Evolutionary conservation across 169 alveolate species (phyloP).

Genomic region (Babesia ovis): DNA sequence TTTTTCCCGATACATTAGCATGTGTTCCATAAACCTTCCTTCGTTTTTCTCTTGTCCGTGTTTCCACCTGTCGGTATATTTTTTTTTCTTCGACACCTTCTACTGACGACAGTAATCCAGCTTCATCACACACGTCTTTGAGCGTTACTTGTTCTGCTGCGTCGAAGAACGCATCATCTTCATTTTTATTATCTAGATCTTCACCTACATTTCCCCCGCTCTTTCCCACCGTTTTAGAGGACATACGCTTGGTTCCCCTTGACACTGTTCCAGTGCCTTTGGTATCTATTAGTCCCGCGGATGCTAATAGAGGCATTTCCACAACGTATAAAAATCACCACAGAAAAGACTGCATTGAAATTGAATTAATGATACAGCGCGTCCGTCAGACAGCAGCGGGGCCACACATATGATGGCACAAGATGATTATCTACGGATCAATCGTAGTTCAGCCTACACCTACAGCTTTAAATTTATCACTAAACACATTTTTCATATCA

Average conservation of each 20-base stretch:
- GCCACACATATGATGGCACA: not conserved
- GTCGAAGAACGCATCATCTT: not conserved
- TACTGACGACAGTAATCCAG: not conserved
- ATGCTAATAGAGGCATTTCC: conserved; percentile 15
- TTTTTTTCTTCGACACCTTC: not conserved
- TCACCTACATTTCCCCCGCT: not conserved
- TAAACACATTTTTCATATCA: too few species aligned
- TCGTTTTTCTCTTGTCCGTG: not conserved
- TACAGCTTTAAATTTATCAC: too few species aligned
- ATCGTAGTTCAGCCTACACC: too few species aligned
- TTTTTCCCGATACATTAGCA: too few species aligned
- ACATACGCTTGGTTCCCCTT: not conserved
- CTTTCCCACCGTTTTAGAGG: not conserved
- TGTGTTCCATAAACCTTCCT: too few species aligned
- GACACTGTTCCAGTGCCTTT: not conserved
- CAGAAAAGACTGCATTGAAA: too few species aligned
- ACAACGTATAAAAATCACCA: not conserved
- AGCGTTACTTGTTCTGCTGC: conserved; percentile 1
- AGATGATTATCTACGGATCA: not conserved
- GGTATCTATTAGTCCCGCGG: not conserved
- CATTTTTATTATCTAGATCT: not conserved
- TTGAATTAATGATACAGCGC: too few species aligned
- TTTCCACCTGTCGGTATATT: not conserved
- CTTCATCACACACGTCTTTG: not conserved
- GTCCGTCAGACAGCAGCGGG: not conserved